Conservation (phyloP, 192 early-diverging fungal genomes). For the Borealophlyctis nickersoniae region DNA sequence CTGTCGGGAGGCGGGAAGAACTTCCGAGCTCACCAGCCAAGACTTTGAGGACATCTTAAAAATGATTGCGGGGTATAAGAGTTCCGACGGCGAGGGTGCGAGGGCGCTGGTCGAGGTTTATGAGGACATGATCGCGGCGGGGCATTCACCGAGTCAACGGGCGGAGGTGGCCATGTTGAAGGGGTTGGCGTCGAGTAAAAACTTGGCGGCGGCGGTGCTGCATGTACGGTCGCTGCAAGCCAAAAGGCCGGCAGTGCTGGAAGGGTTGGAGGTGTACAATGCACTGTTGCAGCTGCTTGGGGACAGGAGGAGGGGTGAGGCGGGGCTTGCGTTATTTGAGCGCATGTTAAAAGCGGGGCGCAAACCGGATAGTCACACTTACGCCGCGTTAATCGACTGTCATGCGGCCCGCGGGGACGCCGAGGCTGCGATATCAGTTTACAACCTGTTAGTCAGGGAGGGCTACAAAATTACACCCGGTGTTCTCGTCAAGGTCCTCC, state of each 20-base stretch:
- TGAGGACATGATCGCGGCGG: neutral
- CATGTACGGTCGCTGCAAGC: neutral
- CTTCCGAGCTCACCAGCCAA: neutral
- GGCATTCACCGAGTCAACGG: neutral
- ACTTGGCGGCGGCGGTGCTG: neutral
- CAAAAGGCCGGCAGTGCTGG: neutral
- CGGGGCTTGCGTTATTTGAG: neutral
- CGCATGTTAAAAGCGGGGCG: neutral
- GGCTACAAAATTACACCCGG: neutral
- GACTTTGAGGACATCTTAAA: neutral
- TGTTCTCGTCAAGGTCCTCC: neutral
- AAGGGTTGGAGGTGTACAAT: neutral
- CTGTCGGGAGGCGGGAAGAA: neutral
- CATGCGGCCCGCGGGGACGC: too few species aligned
- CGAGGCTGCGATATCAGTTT: neutral
- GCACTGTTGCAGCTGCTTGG: neutral
- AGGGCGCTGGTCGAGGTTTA: too few species aligned
- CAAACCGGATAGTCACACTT: neutral
- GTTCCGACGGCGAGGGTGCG: neutral
- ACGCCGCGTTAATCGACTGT: neutral
- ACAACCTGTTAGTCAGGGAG: too few species aligned
- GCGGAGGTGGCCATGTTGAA: neutral
- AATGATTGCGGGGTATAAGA: neutral
- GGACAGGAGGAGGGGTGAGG: neutral
- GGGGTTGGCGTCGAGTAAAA: neutral